phyloP scores from a whole-genome alignment of 768 basidiomycete species.

The Calocybe cyanea region DNA sequence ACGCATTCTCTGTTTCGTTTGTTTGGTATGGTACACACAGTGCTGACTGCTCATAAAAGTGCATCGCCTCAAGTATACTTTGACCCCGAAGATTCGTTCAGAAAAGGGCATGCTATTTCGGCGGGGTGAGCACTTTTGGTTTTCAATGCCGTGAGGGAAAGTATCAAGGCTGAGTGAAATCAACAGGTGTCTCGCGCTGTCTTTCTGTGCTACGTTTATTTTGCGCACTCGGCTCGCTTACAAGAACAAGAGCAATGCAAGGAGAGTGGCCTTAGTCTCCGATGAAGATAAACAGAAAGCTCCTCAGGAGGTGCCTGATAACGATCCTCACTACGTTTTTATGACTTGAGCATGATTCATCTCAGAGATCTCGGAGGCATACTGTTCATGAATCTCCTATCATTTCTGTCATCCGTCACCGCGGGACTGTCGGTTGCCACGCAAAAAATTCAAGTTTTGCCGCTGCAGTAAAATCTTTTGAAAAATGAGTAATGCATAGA shows the following conservation, averaged over 20 bases:
- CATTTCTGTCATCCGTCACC: no score
- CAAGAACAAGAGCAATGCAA: conserved; percentile 39
- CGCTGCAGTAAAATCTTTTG: no score
- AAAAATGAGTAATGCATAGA: no score
- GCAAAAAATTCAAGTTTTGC: no score
- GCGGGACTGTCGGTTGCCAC: no score
- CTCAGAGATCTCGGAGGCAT: no score
- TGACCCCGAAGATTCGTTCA: conserved; percentile 44
- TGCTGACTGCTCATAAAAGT: conserved; percentile 22
- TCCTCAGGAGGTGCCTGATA: conserved; percentile 40
- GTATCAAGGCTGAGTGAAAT: neutral
- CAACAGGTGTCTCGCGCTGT: conserved; percentile 39
- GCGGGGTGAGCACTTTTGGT: conserved; percentile 35
- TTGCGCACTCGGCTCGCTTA: conserved; percentile 40
- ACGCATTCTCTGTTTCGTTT: conserved; percentile 13
- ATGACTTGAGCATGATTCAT: conserved; percentile 35
- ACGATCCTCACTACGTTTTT: conserved; percentile 50
- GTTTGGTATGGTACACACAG: no score
- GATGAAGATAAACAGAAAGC: conserved; percentile 4
- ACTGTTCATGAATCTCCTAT: no score
- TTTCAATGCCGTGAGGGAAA: neutral
- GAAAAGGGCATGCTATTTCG: conserved; percentile 54
- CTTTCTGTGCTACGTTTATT: conserved; percentile 37
- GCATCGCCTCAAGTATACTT: conserved; percentile 58
- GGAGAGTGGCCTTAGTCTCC: conserved; percentile 16